phyloP scores from a whole-genome alignment of 495 filamentous ascomycete genomes.

The Neurospora africana region DNA sequence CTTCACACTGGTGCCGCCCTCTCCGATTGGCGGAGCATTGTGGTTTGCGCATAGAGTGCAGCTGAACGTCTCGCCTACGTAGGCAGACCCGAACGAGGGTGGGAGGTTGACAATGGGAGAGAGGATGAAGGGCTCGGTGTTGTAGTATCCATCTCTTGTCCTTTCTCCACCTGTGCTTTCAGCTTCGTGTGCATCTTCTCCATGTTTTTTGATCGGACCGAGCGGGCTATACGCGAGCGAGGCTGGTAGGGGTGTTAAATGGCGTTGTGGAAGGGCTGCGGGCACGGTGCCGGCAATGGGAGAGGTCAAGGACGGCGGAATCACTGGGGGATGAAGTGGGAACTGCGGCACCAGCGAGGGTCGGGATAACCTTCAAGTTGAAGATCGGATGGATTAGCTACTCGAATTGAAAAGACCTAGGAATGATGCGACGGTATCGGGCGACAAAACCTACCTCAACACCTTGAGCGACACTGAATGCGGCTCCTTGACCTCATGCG shows the following conservation, averaged over 20 bases:
- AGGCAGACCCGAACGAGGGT: constrained; percentile 83
- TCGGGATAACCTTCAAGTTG: constrained; percentile 36
- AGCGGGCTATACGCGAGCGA: constrained; percentile 34
- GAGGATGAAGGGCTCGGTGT: constrained; percentile 38
- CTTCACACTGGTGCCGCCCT: constrained; percentile 14
- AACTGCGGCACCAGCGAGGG: constrained; percentile 45
- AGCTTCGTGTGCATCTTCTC: not conserved
- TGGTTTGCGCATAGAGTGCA: constrained; percentile 94
- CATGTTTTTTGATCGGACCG: not conserved
- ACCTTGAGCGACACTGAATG: constrained; percentile 85
- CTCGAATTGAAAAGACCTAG: not conserved
- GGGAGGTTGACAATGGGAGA: constrained; percentile 71
- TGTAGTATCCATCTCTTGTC: constrained; percentile 13
- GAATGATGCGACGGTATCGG: not conserved
- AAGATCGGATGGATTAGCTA: constrained; percentile 1
- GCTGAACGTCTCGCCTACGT: constrained; percentile 89
- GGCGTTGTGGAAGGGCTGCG: not conserved
- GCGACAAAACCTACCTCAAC: constrained; percentile 37
- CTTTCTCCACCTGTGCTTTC: not conserved
- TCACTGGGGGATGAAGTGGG: constrained; percentile 25
- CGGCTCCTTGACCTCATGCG: constrained; percentile 61
- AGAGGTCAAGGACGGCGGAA: constrained; percentile 15
- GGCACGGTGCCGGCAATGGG: constrained; percentile 1
- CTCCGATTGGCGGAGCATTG: constrained; percentile 41
- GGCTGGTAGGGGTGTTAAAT: constrained; percentile 25